Base-by-base conservation (phyloP, 345 rosid genomes). In the Populus nigra region DNA sequence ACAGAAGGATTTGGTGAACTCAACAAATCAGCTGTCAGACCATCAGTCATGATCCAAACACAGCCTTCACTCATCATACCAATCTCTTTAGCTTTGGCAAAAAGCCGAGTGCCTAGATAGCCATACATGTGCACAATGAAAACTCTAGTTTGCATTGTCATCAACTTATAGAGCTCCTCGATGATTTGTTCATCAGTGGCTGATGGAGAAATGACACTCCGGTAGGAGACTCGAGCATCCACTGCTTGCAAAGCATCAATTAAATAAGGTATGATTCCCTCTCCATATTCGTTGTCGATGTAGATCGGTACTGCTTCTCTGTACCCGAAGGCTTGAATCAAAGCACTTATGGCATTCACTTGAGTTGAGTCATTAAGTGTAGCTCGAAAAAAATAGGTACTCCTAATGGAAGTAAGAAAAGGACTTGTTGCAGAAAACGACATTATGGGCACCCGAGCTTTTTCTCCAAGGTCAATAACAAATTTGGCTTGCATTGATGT, bases 111-210 rank as follows among this genome's bases (percentile, higher is more conserved):
- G 43, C 43, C 43, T 8, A 39, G 43, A 39, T 0, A 39, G 2
- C 43, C 43, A 39, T 39, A 39, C 43, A 39, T 39, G 43, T 39
- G 43, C 43, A 39, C 43, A 0, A 39, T 39, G 43, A 39, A 67
- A n/a, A 88, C 90, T 45, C 93, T 83, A 0, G 90, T 84, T 59
- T 86, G 93, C 88, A 17, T 85, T 0, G 84, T 81, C 90, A 72
- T 90, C 65, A 90, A 69, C 62, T 74, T 88, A 66, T 82, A 65
- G 6, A 92, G 84, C 73, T 87, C 85, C 17, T 33, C 50, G 1
- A 7, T 16, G 49, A 91, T 87, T 71, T 85, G 82, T 23, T 88
- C 86, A 71, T 85, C 85, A 1, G 75, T 78, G 50, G 90, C 87
- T 1, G 49, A 53, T 0, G 77, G 72, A 47, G 90, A 67, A 49